Percentiles rank a stretch among this genome's conserved stretches.
These are phyloP conservation scores for Flaveria sonorensis DNA, from an alignment of 129 eudicot species.

Conservation along the genomic window DNA sequence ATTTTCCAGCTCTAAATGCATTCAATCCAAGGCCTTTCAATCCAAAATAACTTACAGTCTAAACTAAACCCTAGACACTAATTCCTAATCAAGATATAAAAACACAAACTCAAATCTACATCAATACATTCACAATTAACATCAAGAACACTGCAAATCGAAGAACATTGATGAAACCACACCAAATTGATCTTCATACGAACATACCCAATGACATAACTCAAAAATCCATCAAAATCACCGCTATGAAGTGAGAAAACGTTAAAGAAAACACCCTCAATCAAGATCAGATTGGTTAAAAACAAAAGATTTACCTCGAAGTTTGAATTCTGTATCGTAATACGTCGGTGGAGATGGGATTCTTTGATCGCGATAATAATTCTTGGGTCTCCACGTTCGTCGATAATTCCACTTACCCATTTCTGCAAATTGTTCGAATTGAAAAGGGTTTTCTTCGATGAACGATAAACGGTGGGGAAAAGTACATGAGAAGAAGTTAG, in stretches of 20 bases:
- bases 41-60: not conserved
- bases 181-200: conserved; percentile 11
- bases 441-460: conserved; percentile 13
- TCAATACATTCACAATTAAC: conserved; percentile 11
- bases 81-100: conserved; percentile 2
- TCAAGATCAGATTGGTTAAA: conserved; percentile 13
- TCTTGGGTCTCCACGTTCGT: conserved; percentile 44
- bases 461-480: conserved; percentile 7
- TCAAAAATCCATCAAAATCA: conserved; percentile 1
- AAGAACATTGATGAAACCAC: not conserved
- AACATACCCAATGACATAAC: conserved; percentile 1
- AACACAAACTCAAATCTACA: conserved; percentile 5
- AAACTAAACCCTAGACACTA: conserved; percentile 21
- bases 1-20: not conserved
- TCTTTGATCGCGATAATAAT: conserved; percentile 44
- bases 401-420: conserved; percentile 47
- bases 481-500: conserved; percentile 15
- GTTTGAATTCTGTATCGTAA: conserved; percentile 42
- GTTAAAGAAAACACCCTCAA: not conserved
- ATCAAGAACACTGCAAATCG: not conserved
- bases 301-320: conserved; percentile 36
- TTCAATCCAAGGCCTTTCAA: conserved; percentile 3
- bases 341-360: conserved; percentile 47
- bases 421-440: conserved; percentile 1
- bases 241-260: not conserved